A percentile compares a stretch with the other conserved stretches of the same genome.
Conservation (phyloP, 805 yeast genomes). For the Kluyveromyces siamensis region DNA sequence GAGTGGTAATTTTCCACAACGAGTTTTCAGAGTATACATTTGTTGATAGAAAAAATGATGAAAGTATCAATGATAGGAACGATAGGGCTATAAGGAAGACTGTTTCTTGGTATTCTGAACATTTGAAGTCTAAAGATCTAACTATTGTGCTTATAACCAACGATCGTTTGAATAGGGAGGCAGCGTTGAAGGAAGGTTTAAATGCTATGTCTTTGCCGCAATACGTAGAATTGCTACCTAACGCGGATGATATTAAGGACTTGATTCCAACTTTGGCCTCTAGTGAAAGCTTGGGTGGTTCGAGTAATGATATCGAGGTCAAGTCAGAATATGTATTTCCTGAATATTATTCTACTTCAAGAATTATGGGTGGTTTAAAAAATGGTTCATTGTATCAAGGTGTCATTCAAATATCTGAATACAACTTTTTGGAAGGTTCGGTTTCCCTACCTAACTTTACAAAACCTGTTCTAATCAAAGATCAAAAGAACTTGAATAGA, state of each 20-base stretch:
- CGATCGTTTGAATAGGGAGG: conserved; percentile 56
- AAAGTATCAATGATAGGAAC: conserved; percentile 79
- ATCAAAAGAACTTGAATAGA: conserved; percentile 79
- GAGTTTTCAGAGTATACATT: conserved; percentile 74
- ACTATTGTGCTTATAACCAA: conserved; percentile 60
- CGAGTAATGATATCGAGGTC: conserved; percentile 11
- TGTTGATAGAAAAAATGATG: conserved; percentile 50
- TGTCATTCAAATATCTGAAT: conserved; percentile 65
- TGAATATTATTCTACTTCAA: conserved; percentile 69
- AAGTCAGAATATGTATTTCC: conserved; percentile 54
- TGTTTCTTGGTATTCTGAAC: conserved; percentile 62
- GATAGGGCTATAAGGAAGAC: conserved; percentile 81
- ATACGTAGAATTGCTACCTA: conserved; percentile 64
- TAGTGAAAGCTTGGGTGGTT: conserved; percentile 14
- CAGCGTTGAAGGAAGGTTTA: conserved; percentile 47
- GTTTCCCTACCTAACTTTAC: conserved; percentile 64
- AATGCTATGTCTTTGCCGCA: conserved; percentile 49
- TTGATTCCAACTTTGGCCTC: conserved; percentile 54
- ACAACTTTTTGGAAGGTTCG: conserved; percentile 82
- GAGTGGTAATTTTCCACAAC: conserved; percentile 88
- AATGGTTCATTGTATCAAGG: conserved; percentile 88
- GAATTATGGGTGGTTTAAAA: conserved; percentile 84
- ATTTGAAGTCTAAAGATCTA: conserved; percentile 40
- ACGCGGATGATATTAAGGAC: conserved; percentile 67
- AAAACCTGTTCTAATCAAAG: conserved; percentile 73